Percentiles rank a stretch among this genome's conserved stretches.
phyloP scores from a whole-genome alignment of 345 rosid species.

The Aethionema arabicum region DNA sequence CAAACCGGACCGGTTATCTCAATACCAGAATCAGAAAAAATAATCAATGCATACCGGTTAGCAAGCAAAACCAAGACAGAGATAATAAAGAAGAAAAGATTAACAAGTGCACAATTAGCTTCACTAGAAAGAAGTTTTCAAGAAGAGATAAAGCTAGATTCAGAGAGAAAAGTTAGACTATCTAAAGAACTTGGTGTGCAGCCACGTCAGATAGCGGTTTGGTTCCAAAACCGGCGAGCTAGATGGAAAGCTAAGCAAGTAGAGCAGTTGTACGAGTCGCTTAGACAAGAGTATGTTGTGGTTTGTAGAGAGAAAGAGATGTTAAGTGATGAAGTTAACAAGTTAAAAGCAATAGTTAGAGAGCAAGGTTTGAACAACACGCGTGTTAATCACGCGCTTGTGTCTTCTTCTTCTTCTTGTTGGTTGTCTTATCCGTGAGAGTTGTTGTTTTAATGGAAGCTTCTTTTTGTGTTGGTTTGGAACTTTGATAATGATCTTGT shows the following conservation, averaged over 20 bases:
- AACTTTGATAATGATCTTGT: too few species aligned
- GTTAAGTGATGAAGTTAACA: constrained; percentile 79
- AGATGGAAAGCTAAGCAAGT: constrained; percentile 89
- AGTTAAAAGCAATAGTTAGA: constrained; percentile 31
- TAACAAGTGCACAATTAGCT: constrained; percentile 72
- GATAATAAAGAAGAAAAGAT: constrained; percentile 67
- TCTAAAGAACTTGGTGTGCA: constrained; percentile 83
- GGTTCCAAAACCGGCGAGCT: constrained; percentile 92
- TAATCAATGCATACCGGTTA: constrained; percentile 23
- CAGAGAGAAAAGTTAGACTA: constrained; percentile 76
- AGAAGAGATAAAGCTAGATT: constrained; percentile 85
- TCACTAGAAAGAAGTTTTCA: constrained; percentile 78
- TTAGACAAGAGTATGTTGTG: constrained; percentile 64
- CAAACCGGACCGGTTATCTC: constrained; percentile 41
- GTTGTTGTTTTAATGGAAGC: neutral
- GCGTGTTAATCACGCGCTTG: constrained; percentile 1
- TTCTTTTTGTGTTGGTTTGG: too few species aligned
- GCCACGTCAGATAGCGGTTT: constrained; percentile 89
- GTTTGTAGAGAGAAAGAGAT: constrained; percentile 70
- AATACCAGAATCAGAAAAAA: constrained; percentile 39
- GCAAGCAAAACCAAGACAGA: constrained; percentile 37
- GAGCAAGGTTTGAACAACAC: constrained; percentile 29
- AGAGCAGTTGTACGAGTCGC: constrained; percentile 68
- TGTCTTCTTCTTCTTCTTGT: constrained; percentile 27
- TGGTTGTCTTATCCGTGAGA: constrained; percentile 29